Conservation (phyloP, 2,329 filamentous ascomycete species). For the Dactylellina haptotyla region DNA sequence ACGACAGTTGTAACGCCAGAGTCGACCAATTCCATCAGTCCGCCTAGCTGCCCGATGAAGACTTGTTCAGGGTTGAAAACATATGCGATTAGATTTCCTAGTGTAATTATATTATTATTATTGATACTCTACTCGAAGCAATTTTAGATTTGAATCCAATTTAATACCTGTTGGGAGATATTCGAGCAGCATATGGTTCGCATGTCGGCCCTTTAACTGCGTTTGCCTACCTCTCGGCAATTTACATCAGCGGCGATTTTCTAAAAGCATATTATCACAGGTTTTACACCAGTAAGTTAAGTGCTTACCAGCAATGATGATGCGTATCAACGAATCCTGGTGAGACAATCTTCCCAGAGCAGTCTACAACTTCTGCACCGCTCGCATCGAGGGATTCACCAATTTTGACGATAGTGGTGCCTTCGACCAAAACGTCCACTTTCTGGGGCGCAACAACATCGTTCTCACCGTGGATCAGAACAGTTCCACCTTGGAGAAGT, state of each 20-base stretch:
- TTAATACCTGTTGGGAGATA: conserved; percentile 62
- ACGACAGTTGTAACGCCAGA: conserved; percentile 64
- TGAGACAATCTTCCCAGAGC: conserved; percentile 61
- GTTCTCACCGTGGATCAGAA: conserved; percentile 32
- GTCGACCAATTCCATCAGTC: conserved; percentile 62
- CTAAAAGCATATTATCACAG: conserved; percentile 20
- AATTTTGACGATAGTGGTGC: conserved; percentile 26
- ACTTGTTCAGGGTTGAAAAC: conserved; percentile 63
- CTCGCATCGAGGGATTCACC: conserved; percentile 28
- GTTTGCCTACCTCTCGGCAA: conserved; percentile 58
- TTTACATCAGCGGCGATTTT: too few relatives aligned
- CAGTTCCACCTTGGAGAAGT: conserved; percentile 28
- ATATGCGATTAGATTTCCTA: conserved; percentile 60
- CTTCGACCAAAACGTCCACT: conserved; percentile 18
- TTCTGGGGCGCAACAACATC: conserved; percentile 13
- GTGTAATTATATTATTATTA: too few relatives aligned
- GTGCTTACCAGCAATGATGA: conserved; percentile 63
- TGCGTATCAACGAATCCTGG: conserved; percentile 64
- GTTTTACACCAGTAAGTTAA: conserved; percentile 13
- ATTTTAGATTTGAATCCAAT: neutral
- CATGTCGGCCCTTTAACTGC: conserved; percentile 61
- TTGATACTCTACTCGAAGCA: neutral
- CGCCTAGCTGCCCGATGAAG: conserved; percentile 64
- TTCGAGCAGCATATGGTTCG: conserved; percentile 62
- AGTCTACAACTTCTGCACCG: conserved; percentile 61